A percentile compares a stretch with the other conserved stretches of the same genome.
Evolutionary conservation across 106 monocot species (phyloP).

Genomic region (Acanthochlamys bracteata): DNA sequence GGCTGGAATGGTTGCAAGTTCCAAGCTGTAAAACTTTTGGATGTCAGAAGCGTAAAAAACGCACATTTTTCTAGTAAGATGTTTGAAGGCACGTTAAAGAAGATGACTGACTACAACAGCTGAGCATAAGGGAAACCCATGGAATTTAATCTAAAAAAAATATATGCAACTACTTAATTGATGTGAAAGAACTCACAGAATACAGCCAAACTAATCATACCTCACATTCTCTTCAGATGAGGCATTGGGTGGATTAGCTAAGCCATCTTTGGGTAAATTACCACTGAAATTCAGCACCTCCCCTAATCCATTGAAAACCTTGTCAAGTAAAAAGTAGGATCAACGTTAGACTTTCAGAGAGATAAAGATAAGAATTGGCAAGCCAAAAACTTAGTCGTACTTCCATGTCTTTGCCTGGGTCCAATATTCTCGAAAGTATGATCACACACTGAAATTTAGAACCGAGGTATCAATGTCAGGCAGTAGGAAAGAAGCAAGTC

Average conservation of each 20-base stretch:
- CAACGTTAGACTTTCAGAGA: constrained; percentile 11
- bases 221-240: constrained; percentile 15
- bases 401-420: constrained; percentile 30
- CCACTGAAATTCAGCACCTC: not conserved
- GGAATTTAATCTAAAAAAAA: not conserved
- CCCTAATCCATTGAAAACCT: constrained; percentile 25
- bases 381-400: constrained; percentile 27
- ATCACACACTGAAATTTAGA: constrained; percentile 37
- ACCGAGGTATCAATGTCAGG: too few species aligned
- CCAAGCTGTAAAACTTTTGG: too few species aligned
- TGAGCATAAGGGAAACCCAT: too few species aligned
- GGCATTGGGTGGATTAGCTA: constrained; percentile 5
- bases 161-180: not conserved
- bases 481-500: too few species aligned
- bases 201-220: constrained; percentile 11
- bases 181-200: not conserved
- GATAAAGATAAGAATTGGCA: not conserved
- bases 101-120: too few species aligned
- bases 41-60: not conserved
- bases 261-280: constrained; percentile 9
- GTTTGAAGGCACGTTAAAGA: too few species aligned
- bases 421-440: constrained; percentile 51
- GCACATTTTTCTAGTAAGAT: too few species aligned
- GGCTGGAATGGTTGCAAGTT: too few species aligned
- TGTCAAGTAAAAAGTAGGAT: constrained; percentile 20